Evolutionary conservation across 306 rosid genomes (phyloP), one percentile per base, ranked within the genome.

Genomic region (Malus fusca): DNA sequence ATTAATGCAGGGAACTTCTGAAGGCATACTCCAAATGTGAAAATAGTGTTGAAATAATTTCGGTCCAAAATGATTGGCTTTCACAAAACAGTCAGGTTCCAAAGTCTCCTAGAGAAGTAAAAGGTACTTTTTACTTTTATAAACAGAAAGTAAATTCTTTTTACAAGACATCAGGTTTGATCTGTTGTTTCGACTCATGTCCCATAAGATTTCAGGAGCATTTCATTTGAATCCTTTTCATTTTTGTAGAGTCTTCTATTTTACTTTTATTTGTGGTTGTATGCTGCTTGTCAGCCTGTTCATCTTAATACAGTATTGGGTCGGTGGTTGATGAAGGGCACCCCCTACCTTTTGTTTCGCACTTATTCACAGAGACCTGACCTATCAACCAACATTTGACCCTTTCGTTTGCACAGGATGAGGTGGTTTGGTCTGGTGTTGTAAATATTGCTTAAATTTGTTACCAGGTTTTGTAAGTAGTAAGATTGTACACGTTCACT

Each of bases 61-160:
- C 93, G 13, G 89, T 84, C 79, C 99, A 95, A 85, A 95, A 95
- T 89, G 81, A 77, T 63, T 95, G 97, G 97, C 79, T 92, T 74
- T 88, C 91, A 12, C 97, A 90, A 77, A 90, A 85, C 74, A 78
- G 81, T 4, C 92, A 83, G 76, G 80, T 90, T 65, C 84, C 85
- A 12, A 87, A 85, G 83, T 74, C 72, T 79, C 93, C 81, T 55
- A 53, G 73, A 35, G 89, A 84, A 58, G 83, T 74, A 19, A 66
- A 87, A 86, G 97, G 98, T 94, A 84, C 52, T 59, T 18, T 51
- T 62, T 25, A 52, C 22, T 68, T 53, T 9, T 12, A 51, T 10
- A 21, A 7, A 73, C 53, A 61, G 11, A 70, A 61, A 31, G 26
- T 40, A 30, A n/a, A 18, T 62, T 48, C 6, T 19, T 31, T 28